Percentiles rank a stretch among this genome's conserved stretches.
Evolutionary conservation across 2,329 filamentous ascomycete genomes (phyloP).

Genomic region (Apiospora arundinis): DNA sequence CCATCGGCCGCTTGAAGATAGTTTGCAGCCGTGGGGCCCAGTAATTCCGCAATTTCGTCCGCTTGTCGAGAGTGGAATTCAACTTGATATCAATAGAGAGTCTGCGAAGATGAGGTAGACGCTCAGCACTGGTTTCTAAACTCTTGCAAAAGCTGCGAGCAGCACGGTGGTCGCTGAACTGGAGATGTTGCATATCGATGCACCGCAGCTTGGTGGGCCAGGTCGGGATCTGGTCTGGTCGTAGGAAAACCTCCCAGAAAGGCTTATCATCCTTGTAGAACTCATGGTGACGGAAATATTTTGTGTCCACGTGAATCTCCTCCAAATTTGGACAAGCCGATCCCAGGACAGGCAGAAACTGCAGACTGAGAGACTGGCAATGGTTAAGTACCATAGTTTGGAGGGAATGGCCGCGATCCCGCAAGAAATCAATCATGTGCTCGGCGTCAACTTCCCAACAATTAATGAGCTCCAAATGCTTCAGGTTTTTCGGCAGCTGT

Average conservation of each 20-base stretch:
- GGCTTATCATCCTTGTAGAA: constrained; percentile 76
- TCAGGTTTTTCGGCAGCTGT: constrained; percentile 69
- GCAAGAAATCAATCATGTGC: constrained; percentile 69
- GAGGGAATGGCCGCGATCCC: constrained; percentile 70
- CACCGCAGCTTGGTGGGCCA: constrained; percentile 78
- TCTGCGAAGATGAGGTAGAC: constrained; percentile 70
- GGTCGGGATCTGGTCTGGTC: constrained; percentile 67
- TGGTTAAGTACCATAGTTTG: constrained; percentile 74
- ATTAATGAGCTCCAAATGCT: constrained; percentile 75
- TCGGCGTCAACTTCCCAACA: constrained; percentile 77
- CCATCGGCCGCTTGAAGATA: constrained; percentile 57
- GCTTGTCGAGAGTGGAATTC: constrained; percentile 80
- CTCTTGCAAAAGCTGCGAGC: constrained; percentile 82
- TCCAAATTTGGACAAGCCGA: constrained; percentile 73
- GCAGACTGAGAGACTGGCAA: constrained; percentile 79
- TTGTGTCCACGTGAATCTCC: constrained; percentile 77
- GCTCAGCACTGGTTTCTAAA: constrained; percentile 72
- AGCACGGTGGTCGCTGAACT: constrained; percentile 72
- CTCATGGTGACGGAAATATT: constrained; percentile 74
- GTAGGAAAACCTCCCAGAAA: constrained; percentile 73
- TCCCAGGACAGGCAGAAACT: constrained; percentile 73
- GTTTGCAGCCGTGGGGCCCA: constrained; percentile 76
- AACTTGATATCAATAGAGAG: constrained; percentile 80
- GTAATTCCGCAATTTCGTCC: constrained; percentile 77
- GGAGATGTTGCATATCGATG: constrained; percentile 78